Evolutionary conservation across 2,329 filamentous ascomycete species (phyloP).

Genomic region (Penicillium sp.): DNA sequence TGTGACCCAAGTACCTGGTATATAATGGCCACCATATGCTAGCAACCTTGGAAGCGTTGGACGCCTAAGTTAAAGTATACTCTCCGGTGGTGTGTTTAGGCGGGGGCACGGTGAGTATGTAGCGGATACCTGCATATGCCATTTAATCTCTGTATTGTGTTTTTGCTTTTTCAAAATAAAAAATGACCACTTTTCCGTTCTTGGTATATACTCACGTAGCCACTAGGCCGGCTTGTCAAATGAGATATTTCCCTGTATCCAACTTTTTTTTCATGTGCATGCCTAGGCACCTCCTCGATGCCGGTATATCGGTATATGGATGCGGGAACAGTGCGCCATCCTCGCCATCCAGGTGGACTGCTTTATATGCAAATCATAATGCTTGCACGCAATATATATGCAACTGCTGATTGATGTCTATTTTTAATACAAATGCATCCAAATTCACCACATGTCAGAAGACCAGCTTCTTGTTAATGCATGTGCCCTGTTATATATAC

Average conservation of each 20-base stretch:
- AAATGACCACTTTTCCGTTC: background rate
- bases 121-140: background rate
- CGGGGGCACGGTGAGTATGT: background rate
- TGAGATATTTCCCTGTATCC: no score
- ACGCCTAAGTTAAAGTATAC: background rate
- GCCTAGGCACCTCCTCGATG: background rate
- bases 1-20: background rate
- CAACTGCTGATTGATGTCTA: background rate
- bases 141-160: background rate
- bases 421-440: background rate
- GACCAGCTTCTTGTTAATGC: constrained; percentile 7
- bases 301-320: background rate
- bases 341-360: background rate
- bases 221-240: background rate
- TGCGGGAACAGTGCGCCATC: background rate
- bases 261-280: background rate
- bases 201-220: background rate
- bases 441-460: background rate
- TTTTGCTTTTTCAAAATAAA: background rate
- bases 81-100: background rate
- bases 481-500: constrained; percentile 9
- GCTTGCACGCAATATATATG: background rate
- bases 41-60: background rate
- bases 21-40: background rate
- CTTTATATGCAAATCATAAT: background rate